Base-by-base conservation (phyloP, 352 stramenopile genomes). In the Aphanomyces stellatus region DNA sequence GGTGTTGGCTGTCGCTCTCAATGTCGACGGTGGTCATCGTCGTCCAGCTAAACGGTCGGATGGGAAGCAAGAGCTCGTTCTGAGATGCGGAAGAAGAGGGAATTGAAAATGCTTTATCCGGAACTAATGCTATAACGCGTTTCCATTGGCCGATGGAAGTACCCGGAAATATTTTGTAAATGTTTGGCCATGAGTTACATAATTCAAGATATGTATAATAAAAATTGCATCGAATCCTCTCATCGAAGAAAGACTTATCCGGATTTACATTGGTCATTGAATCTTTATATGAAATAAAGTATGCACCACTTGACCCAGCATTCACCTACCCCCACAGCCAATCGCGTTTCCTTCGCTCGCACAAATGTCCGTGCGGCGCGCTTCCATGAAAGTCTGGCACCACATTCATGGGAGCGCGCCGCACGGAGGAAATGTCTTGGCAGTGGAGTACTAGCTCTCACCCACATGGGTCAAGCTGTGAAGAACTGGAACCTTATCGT, bases 11-110 rank as follows among this genome's bases (percentile, higher is more conserved):
- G 13, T 51, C 49, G 25, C 17, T 37, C 13, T 57, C 49, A 17
- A 57, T 46, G 37, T 46, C 49, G 49, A 2, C 49, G 19, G 49
- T 24, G 13, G 28, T 57, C 19, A 57, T 35, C 17, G 7, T 43
- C 17, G 37, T 17, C 17, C 17, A 43, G 5, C 25, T 57, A 15
- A 57, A 57, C 49, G 49, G 49, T 57, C 49, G 49, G 49, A n/a
- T 53, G 25, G 49, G 19, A n/a, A 22, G 49, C 49, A 17, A 19
- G 15, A 13, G 49, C 25, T 57, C 49, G 25, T 57, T 57, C 5
- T 57, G 49, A 57, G 49, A 57, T 33, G 49, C 4, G 28, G 49
- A 57, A 57, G 42, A 51, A 51, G 42, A 51, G 42, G 42, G 42
- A 51, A 51, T 51, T 51, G 42, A n/a, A n/a, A 22, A 10, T 24